Percentiles rank a stretch among this genome's conserved stretches.
These are phyloP conservation scores for Paraurostyla sp. DNA, from an alignment of 73 alveolate genomes.

Conservation along the genomic window DNA sequence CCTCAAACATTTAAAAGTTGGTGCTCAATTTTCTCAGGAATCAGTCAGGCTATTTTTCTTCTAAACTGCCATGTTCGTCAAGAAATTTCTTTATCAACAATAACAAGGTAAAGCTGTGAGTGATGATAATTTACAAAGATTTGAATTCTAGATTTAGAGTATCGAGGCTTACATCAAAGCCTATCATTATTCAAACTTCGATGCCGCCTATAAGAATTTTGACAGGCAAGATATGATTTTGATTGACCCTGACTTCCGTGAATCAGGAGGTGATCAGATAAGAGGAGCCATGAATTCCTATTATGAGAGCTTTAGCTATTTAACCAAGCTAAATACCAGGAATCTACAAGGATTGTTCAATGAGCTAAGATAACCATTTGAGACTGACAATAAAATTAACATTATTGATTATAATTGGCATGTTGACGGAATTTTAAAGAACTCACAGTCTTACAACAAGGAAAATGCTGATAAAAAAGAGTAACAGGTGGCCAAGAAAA, in stretches of 20 bases:
- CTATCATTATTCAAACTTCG: slow-evolving; percentile 53
- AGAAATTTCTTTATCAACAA: slow-evolving; percentile 4
- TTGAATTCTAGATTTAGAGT: slow-evolving; percentile 3
- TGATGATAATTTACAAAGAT: background rate
- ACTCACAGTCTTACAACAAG: slow-evolving; percentile 52
- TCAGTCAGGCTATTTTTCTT: slow-evolving; percentile 47
- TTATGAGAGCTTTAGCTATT: slow-evolving; percentile 51
- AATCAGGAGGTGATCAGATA: background rate
- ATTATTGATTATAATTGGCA: slow-evolving; percentile 61
- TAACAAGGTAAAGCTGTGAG: background rate
- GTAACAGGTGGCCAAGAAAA: slow-evolving; percentile 4
- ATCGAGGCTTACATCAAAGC: slow-evolving; percentile 49
- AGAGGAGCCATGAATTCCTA: background rate
- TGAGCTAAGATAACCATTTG: slow-evolving; percentile 52
- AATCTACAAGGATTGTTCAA: background rate
- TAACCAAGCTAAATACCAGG: background rate
- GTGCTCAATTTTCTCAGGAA: slow-evolving; percentile 23
- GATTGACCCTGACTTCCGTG: slow-evolving; percentile 27
- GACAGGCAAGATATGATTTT: slow-evolving; percentile 14
- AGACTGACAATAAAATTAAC: slow-evolving; percentile 38
- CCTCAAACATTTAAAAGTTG: background rate
- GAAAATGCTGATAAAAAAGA: slow-evolving; percentile 45
- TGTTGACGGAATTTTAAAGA: slow-evolving; percentile 54
- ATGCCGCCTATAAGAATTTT: background rate
- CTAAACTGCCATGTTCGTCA: slow-evolving; percentile 46